These are phyloP conservation scores for Volvariella surrecta DNA, from an alignment of 1,284 basidiomycete genomes.

Conservation along the genomic window DNA sequence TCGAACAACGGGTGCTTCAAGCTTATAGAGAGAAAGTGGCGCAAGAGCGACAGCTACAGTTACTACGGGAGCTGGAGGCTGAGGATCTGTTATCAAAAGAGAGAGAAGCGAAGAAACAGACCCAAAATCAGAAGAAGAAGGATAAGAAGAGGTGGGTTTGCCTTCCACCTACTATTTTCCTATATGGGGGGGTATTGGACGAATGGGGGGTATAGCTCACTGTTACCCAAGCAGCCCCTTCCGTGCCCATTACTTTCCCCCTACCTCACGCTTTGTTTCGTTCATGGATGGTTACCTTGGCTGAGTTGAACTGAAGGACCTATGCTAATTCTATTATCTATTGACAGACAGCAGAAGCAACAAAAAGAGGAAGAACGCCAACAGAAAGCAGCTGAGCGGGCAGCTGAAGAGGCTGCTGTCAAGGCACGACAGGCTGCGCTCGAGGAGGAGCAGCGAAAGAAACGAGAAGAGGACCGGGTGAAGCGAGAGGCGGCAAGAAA, in stretches of 20 bases:
- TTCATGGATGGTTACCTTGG: constrained; percentile 4
- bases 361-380: constrained; percentile 89
- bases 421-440: constrained; percentile 49
- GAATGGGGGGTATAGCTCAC: too few relatives aligned
- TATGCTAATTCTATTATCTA: constrained; percentile 10
- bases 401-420: constrained; percentile 66
- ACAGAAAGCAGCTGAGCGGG: constrained; percentile 71
- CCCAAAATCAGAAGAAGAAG: constrained; percentile 98
- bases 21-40: constrained; percentile 92
- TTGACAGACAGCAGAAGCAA: constrained; percentile 74
- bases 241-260: neutral
- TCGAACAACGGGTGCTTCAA: constrained; percentile 93
- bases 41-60: constrained; percentile 80
- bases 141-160: constrained; percentile 80
- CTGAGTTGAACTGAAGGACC: constrained; percentile 5
- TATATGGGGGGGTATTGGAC: too few relatives aligned
- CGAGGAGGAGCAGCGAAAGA: constrained; percentile 72
- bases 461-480: constrained; percentile 40
- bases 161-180: constrained; percentile 7
- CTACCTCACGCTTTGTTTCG: neutral
- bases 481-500: constrained; percentile 67
- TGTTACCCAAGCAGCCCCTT: too few relatives aligned
- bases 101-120: constrained; percentile 89
- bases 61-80: constrained; percentile 84
- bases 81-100: constrained; percentile 78